Percentiles rank a stretch among this genome's conserved stretches.
Conservation (phyloP, 306 rosid genomes). For the Cajanus cajan region DNA sequence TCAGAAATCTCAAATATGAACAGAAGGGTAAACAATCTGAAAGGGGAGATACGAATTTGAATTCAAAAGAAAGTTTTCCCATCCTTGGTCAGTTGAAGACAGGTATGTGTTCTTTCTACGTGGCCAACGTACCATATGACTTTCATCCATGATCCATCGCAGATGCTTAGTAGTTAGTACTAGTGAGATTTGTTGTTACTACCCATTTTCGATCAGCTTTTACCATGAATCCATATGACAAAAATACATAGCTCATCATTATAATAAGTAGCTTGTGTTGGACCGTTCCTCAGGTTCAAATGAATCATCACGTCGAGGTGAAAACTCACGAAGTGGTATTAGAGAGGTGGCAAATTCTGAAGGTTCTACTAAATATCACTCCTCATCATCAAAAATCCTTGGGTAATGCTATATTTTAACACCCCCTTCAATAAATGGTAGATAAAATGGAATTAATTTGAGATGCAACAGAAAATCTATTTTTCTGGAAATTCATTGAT, state of each 20-base stretch:
- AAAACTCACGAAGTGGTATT: constrained; percentile 23
- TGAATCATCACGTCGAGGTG: constrained; percentile 51
- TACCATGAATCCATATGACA: constrained; percentile 50
- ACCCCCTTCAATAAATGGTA: neutral
- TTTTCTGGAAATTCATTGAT: constrained; percentile 14
- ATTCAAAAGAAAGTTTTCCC: constrained; percentile 46
- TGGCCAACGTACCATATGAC: constrained; percentile 41
- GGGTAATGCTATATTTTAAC: constrained; percentile 29
- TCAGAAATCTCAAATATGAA: constrained; percentile 43
- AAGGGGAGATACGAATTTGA: constrained; percentile 51
- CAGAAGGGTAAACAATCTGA: constrained; percentile 45
- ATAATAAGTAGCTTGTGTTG: constrained; percentile 57
- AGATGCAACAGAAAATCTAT: neutral
- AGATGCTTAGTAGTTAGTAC: constrained; percentile 29
- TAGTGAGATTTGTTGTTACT: constrained; percentile 37
- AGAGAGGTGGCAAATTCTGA: neutral
- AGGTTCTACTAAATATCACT: neutral
- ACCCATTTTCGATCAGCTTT: constrained; percentile 40
- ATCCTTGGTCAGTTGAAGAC: constrained; percentile 31
- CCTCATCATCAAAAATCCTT: neutral
- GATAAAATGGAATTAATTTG: constrained; percentile 17
- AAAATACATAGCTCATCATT: constrained; percentile 30
- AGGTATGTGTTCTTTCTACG: constrained; percentile 38
- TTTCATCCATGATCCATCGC: constrained; percentile 36
- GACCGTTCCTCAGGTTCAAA: constrained; percentile 47